phyloP scores from a whole-genome alignment of 495 filamentous ascomycete species.

The Hypoxylon rickii region DNA sequence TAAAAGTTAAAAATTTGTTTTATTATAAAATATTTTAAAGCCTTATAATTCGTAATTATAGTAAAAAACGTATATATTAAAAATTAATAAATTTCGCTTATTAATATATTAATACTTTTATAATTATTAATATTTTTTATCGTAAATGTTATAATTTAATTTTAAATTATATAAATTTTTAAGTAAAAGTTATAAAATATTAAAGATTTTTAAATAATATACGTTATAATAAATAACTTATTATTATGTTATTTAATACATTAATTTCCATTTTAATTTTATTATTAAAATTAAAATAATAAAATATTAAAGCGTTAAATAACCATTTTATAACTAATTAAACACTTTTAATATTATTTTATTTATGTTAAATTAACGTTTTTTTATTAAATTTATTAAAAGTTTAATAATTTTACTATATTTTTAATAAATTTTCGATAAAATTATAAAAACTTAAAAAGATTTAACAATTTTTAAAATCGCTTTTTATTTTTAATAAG shows the following conservation, averaged over 20 bases:
- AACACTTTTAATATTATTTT: too few species aligned
- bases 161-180: background rate
- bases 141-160: background rate
- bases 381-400: background rate
- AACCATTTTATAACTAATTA: too few species aligned
- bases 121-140: background rate
- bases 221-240: background rate
- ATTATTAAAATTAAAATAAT: too few species aligned
- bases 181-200: background rate
- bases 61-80: background rate
- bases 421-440: background rate
- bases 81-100: background rate
- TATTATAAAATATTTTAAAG: background rate
- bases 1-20: background rate
- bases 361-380: too few species aligned
- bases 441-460: background rate
- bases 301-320: too few species aligned
- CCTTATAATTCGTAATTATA: background rate
- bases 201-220: background rate
- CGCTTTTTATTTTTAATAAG: background rate
- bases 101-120: background rate
- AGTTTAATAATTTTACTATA: background rate
- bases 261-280: background rate
- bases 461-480: background rate
- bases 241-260: background rate